Base-by-base conservation (phyloP, 1,284 basidiomycete genomes). In the Pseudozyma flocculosa region DNA sequence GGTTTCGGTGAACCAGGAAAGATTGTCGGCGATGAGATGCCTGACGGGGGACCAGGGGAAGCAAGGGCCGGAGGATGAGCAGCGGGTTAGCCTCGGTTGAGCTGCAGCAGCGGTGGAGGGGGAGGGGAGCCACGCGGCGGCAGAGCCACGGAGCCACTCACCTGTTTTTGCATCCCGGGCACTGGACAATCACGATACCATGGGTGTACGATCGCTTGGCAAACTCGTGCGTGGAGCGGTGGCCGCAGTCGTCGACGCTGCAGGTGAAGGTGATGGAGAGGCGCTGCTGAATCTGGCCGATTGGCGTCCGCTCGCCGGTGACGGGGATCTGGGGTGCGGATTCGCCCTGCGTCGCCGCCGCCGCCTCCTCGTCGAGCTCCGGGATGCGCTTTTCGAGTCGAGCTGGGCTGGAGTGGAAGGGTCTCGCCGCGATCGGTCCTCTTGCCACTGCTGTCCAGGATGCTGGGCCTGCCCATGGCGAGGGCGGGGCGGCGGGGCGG, bases 161-260 rank as follows among this genome's bases (percentile, higher is more conserved):
- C 87, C 92, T 81, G 74, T 90, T 92, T 72, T 89, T 86, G 80
- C 94, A 97, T 17, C 85, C 85, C 1, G 93, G 92, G 80, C 94
- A 97, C 75, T 94, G 85, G 0, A 96, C 85, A 29, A 98, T 82
- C 1, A 97, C 93, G 49, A 97, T 88, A 0, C 94, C 94, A 43
- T 83, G 85, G 70, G 88, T 84, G 78, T 97, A 98, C 24, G 89
- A 85, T 32, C 85, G 83, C 75, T 86, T 88, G 11, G 88, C 84
- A 75, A 97, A 97, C 61, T 90, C 85, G 72, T 97, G 94, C 11
- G 89, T 86, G 10, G 89, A 92, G 2, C 93, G 86, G 64, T 88
- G 86, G 4, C 83, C 83, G 72, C 93, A 97, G 1, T 83, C 83
- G 17, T 59, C 52, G 17, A 67, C 70, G 0, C 70, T 66, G 48